Evolutionary conservation across 164 flowering plant species (phyloP).

Genomic region (Vitis riparia): DNA sequence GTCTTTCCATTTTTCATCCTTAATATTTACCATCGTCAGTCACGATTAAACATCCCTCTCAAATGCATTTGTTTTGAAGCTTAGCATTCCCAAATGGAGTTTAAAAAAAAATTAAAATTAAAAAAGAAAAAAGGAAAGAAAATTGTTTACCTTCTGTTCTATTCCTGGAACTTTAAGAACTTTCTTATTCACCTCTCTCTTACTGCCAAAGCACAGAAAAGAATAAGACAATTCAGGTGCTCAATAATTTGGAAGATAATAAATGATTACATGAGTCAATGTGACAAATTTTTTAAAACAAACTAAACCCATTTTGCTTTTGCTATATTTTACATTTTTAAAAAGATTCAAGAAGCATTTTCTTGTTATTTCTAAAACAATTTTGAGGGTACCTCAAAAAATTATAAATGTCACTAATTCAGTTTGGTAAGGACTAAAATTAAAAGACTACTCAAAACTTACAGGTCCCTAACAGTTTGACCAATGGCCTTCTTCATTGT

Average conservation of each 20-base stretch:
- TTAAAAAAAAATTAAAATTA: neutral
- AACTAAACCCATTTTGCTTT: neutral
- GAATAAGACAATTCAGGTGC: neutral
- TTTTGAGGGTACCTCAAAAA: too few relatives aligned
- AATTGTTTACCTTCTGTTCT: conserved; percentile 79
- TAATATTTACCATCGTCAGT: too few relatives aligned
- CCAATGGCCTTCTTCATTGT: conserved; percentile 87
- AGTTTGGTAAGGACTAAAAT: too few relatives aligned
- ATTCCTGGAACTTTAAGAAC: conserved; percentile 95
- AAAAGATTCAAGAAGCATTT: too few relatives aligned
- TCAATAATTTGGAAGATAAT: neutral
- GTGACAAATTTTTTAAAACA: neutral
- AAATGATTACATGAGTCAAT: neutral
- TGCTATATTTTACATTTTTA: too few relatives aligned
- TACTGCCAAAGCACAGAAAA: conserved; percentile 51
- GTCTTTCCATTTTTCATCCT: too few relatives aligned
- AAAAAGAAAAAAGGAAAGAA: neutral
- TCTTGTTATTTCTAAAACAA: too few relatives aligned
- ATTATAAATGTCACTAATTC: too few relatives aligned
- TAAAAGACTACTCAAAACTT: conserved; percentile 30
- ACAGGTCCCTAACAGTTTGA: conserved; percentile 96
- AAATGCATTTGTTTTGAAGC: too few relatives aligned
- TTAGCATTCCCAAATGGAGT: too few relatives aligned
- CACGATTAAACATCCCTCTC: too few relatives aligned
- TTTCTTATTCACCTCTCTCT: conserved; percentile 96